Percentiles rank a stretch among this genome's conserved stretches.
Conservation (phyloP, 2,329 filamentous ascomycete genomes). For the Monilinia polystroma region DNA sequence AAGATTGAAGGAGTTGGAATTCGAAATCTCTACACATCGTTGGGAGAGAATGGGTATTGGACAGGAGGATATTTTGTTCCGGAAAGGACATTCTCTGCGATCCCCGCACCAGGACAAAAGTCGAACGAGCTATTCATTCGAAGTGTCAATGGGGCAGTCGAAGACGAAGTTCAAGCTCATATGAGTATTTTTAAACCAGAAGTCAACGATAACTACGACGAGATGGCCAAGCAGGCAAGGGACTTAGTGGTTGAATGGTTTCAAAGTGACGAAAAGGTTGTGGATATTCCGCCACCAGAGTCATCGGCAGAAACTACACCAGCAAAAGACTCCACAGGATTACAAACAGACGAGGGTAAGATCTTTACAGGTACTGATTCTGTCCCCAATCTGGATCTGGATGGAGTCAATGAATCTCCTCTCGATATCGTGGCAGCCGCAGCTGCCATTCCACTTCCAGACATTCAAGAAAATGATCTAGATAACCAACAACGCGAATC, state of each 20-base stretch:
- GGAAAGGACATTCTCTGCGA: constrained; percentile 76
- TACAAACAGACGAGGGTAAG: not conserved
- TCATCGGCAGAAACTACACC: not conserved
- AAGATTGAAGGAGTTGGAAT: constrained; percentile 64
- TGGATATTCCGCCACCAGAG: constrained; percentile 17
- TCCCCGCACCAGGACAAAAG: constrained; percentile 47
- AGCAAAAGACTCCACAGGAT: not conserved
- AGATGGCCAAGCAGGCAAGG: constrained; percentile 27
- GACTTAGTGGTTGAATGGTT: constrained; percentile 30
- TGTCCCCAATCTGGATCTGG: constrained; percentile 10
- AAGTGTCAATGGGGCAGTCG: constrained; percentile 29
- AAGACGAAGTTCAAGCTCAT: constrained; percentile 36
- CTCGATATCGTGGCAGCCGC: constrained; percentile 21
- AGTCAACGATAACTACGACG: constrained; percentile 32
- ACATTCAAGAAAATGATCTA: constrained; percentile 22
- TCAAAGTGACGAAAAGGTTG: constrained; percentile 1
- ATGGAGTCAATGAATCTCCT: constrained; percentile 10
- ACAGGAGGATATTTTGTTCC: constrained; percentile 58
- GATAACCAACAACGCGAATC: constrained; percentile 17
- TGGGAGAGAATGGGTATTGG: constrained; percentile 70
- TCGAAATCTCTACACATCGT: constrained; percentile 71
- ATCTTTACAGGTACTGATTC: constrained; percentile 3
- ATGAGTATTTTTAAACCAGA: constrained; percentile 36
- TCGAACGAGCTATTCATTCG: constrained; percentile 29
- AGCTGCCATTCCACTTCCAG: constrained; percentile 15